These are phyloP conservation scores for Auricularia auricula-judae DNA, from an alignment of 768 basidiomycete species.

Conservation along the genomic window DNA sequence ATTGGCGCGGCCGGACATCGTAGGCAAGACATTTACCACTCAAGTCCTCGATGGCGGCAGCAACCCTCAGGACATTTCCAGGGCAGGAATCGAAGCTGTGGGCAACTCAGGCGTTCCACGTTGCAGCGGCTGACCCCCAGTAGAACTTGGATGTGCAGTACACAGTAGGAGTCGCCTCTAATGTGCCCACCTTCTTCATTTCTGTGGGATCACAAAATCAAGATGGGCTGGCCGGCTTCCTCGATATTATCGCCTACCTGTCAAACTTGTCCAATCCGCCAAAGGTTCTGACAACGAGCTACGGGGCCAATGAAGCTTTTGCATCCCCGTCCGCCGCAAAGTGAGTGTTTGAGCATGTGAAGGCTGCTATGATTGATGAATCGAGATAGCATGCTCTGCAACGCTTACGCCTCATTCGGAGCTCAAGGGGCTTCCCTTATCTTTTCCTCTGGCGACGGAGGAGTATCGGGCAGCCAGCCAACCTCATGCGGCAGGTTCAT, in stretches of 20 bases:
- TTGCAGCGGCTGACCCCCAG: background rate
- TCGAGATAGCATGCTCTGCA: slow-evolving; percentile 19
- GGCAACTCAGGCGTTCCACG: background rate
- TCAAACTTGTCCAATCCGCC: background rate
- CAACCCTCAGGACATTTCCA: slow-evolving; percentile 7
- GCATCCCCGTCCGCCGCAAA: slow-evolving; percentile 13
- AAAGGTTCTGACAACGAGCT: slow-evolving; percentile 23
- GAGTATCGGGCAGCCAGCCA: slow-evolving; percentile 21
- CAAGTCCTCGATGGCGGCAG: slow-evolving; percentile 12
- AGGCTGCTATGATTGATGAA: background rate
- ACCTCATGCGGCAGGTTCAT: slow-evolving; percentile 20
- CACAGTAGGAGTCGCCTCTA: slow-evolving; percentile 25
- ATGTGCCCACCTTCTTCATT: slow-evolving; percentile 24
- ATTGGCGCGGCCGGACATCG: slow-evolving; percentile 10
- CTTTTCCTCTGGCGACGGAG: slow-evolving; percentile 28
- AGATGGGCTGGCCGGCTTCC: slow-evolving; percentile 14
- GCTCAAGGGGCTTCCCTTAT: slow-evolving; percentile 25
- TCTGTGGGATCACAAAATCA: slow-evolving; percentile 20
- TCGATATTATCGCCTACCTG: slow-evolving; percentile 14
- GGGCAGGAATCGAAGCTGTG: slow-evolving; percentile 9
- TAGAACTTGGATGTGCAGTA: slow-evolving; percentile 25
- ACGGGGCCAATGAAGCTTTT: slow-evolving; percentile 21
- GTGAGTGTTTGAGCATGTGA: slow-evolving; percentile 11
- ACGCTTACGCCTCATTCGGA: slow-evolving; percentile 24
- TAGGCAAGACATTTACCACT: slow-evolving; percentile 11